These are phyloP conservation scores for Prunella vulgaris DNA, from an alignment of 257 asterid genomes.

Conservation along the genomic window DNA sequence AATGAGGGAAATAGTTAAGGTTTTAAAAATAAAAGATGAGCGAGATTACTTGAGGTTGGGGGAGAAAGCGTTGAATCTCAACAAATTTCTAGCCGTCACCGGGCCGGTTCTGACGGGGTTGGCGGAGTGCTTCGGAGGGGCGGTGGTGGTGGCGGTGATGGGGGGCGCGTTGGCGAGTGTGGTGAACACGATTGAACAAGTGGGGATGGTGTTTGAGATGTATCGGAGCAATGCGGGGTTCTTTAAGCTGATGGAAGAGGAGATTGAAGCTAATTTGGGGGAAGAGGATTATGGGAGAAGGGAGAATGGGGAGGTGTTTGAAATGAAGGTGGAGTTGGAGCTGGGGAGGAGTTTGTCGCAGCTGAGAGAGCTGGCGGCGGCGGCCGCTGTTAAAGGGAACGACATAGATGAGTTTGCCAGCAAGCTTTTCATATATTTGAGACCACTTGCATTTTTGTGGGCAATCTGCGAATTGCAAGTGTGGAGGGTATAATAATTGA, in stretches of 20 bases:
- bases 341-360: slow-evolving; percentile 73
- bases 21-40: slow-evolving; percentile 38
- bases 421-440: slow-evolving; percentile 63
- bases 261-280: slow-evolving; percentile 45
- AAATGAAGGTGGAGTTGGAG: slow-evolving; percentile 61
- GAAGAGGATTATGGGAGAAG: slow-evolving; percentile 45
- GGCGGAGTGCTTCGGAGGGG: slow-evolving; percentile 49
- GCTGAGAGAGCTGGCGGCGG: slow-evolving; percentile 43
- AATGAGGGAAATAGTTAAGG: slow-evolving; percentile 38
- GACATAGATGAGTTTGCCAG: slow-evolving; percentile 48
- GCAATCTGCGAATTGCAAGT: too few species aligned
- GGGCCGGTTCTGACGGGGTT: slow-evolving; percentile 62
- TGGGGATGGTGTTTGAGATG: slow-evolving; percentile 87
- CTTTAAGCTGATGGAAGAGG: slow-evolving; percentile 54
- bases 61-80: slow-evolving; percentile 42
- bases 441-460: too few species aligned
- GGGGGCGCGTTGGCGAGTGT: slow-evolving; percentile 68
- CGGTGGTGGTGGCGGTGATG: slow-evolving; percentile 34
- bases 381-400: slow-evolving; percentile 21
- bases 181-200: slow-evolving; percentile 62
- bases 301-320: slow-evolving; percentile 67
- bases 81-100: slow-evolving; percentile 38
- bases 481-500: too few species aligned
- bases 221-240: slow-evolving; percentile 75
- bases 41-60: slow-evolving; percentile 53